These are phyloP conservation scores for Sporisorium scitamineum DNA, from an alignment of 1,284 basidiomycete species.

Conservation along the genomic window DNA sequence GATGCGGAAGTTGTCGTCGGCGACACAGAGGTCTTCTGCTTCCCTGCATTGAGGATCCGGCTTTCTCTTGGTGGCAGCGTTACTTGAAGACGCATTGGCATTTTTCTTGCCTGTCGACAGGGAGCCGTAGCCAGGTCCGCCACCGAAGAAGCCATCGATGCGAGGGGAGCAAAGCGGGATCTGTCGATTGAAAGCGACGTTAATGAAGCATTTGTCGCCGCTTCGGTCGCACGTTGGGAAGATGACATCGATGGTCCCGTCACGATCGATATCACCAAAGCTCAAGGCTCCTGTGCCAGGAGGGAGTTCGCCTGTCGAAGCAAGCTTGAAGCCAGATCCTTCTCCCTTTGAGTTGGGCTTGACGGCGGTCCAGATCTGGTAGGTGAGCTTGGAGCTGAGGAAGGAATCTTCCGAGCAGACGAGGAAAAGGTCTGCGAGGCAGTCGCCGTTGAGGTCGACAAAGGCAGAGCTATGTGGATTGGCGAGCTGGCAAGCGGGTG, in stretches of 20 bases:
- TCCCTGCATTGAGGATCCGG: constrained; percentile 70
- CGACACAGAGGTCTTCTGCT: constrained; percentile 82
- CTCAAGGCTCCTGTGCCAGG: constrained; percentile 81
- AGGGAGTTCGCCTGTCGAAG: constrained; percentile 80
- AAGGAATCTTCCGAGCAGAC: constrained; percentile 76
- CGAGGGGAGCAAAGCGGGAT: constrained; percentile 78
- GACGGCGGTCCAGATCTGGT: constrained; percentile 83
- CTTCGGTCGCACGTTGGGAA: constrained; percentile 80
- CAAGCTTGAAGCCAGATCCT: constrained; percentile 78
- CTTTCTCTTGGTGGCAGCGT: not conserved
- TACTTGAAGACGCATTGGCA: not conserved
- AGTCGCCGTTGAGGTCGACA: constrained; percentile 96
- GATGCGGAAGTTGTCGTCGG: constrained; percentile 84
- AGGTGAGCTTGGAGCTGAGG: constrained; percentile 71
- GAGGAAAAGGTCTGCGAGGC: constrained; percentile 91
- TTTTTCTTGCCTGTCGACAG: constrained; percentile 14
- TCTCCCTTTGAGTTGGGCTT: constrained; percentile 35
- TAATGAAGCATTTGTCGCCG: constrained; percentile 79
- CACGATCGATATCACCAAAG: constrained; percentile 94
- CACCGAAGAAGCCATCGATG: constrained; percentile 55
- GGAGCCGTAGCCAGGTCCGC: constrained; percentile 33
- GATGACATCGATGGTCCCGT: constrained; percentile 95
- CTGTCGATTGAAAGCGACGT: constrained; percentile 94
- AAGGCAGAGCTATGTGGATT: constrained; percentile 94
- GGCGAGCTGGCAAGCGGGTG: constrained; percentile 76